Evolutionary conservation across 1,284 basidiomycete genomes (phyloP).

Genomic region (Cryptococcus deneoformans): DNA sequence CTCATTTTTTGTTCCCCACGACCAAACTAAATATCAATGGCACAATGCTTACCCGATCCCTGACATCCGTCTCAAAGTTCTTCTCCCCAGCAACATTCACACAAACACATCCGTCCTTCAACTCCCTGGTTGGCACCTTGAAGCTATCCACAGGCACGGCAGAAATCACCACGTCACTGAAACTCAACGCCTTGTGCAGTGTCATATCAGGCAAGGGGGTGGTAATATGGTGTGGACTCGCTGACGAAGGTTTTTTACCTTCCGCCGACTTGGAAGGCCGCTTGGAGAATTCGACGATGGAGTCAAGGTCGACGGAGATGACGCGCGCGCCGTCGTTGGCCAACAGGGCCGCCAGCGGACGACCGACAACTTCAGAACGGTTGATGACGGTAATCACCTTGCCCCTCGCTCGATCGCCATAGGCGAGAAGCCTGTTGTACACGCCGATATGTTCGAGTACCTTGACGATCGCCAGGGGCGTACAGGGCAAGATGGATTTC

Average conservation of each 20-base stretch:
- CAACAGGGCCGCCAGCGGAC: slow-evolving; percentile 88
- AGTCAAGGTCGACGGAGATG: slow-evolving; percentile 91
- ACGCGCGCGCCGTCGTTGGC: slow-evolving; percentile 96
- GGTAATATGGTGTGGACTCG: slow-evolving; percentile 80
- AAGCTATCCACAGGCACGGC: slow-evolving; percentile 84
- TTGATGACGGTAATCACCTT: slow-evolving; percentile 94
- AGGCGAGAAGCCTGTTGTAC: slow-evolving; percentile 87
- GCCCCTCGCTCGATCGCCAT: slow-evolving; percentile 92
- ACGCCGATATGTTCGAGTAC: slow-evolving; percentile 86
- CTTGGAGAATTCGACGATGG: slow-evolving; percentile 67
- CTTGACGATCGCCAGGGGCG: slow-evolving; percentile 94
- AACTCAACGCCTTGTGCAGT: slow-evolving; percentile 70
- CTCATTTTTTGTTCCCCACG: background rate
- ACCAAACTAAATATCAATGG: background rate
- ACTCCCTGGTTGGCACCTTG: slow-evolving; percentile 81
- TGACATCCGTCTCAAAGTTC: slow-evolving; percentile 92
- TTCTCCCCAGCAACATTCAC: slow-evolving; percentile 94
- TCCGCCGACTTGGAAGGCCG: slow-evolving; percentile 56
- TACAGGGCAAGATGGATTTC: slow-evolving; percentile 85
- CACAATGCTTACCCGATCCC: slow-evolving; percentile 67
- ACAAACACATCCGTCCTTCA: slow-evolving; percentile 91
- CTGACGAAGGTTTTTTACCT: slow-evolving; percentile 48
- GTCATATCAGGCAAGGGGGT: slow-evolving; percentile 60
- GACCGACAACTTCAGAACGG: slow-evolving; percentile 92
- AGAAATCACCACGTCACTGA: slow-evolving; percentile 86